Conservation (phyloP, 345 rosid species). For the Alliaria petiolata region DNA sequence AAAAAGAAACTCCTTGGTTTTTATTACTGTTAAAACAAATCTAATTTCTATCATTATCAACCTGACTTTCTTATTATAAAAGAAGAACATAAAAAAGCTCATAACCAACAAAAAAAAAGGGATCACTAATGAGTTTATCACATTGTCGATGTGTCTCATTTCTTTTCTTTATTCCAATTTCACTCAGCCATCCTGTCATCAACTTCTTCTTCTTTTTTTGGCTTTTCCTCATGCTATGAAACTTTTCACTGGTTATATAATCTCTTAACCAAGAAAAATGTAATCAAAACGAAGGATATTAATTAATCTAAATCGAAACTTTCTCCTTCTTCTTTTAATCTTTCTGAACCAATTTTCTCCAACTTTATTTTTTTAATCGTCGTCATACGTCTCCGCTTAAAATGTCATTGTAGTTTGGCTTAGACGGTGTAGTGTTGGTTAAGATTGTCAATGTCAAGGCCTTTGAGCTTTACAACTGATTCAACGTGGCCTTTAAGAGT, state of each 20-base stretch:
- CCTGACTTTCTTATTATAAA: background rate
- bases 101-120: background rate
- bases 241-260: background rate
- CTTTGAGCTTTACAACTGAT: slow-evolving; percentile 67
- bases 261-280: background rate
- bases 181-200: background rate
- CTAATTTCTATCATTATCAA: background rate
- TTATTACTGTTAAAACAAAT: background rate
- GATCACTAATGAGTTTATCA: background rate
- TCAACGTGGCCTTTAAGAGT: slow-evolving; percentile 74
- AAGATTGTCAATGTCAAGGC: slow-evolving; percentile 67
- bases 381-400: background rate
- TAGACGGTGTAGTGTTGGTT: slow-evolving; percentile 71
- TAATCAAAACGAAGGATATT: too few relatives aligned
- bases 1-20: background rate
- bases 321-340: background rate
- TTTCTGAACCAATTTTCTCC: slow-evolving; percentile 12
- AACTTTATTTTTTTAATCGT: slow-evolving; percentile 13
- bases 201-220: background rate
- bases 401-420: background rate
- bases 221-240: background rate
- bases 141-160: background rate
- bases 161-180: slow-evolving; percentile 5
- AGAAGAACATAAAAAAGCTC: background rate
- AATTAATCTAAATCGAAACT: background rate